Evolutionary conservation across 495 filamentous ascomycete genomes (phyloP).

Genomic region (Neurospora sp.): DNA sequence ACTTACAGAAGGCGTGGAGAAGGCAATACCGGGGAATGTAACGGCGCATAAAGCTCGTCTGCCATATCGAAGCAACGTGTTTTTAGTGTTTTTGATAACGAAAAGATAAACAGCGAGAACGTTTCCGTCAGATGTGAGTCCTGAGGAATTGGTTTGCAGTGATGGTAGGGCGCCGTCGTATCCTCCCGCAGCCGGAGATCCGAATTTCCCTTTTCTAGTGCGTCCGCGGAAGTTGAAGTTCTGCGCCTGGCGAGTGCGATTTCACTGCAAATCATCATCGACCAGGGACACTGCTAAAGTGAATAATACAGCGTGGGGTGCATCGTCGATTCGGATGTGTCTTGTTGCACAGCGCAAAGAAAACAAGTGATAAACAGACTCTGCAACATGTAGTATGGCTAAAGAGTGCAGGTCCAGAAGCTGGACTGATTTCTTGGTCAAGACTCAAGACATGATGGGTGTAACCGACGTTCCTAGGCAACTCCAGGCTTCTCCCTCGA

Average conservation of each 20-base stretch:
- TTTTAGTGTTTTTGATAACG: not conserved
- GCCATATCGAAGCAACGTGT: not conserved
- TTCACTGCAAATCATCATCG: not conserved
- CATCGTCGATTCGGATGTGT: not conserved
- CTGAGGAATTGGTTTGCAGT: not conserved
- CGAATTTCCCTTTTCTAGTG: not conserved
- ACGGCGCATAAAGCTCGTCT: not conserved
- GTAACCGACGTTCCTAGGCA: too few species aligned
- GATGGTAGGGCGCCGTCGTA: not conserved
- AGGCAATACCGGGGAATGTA: not conserved
- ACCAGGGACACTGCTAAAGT: not conserved
- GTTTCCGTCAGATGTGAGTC: not conserved
- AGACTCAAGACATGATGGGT: not conserved
- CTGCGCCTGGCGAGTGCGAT: not conserved
- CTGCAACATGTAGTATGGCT: not conserved
- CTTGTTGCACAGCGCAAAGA: not conserved
- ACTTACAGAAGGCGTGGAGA: not conserved
- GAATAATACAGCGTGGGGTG: not conserved
- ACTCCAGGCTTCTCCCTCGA: not conserved
- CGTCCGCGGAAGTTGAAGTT: not conserved
- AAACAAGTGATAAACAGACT: not conserved
- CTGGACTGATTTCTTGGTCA: not conserved
- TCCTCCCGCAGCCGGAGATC: not conserved
- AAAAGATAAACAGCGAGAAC: not conserved
- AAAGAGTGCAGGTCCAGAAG: not conserved